A percentile compares a stretch with the other conserved stretches of the same genome.
These are phyloP conservation scores for Pluteus cervinus DNA, from an alignment of 768 basidiomycete genomes.

Conservation along the genomic window DNA sequence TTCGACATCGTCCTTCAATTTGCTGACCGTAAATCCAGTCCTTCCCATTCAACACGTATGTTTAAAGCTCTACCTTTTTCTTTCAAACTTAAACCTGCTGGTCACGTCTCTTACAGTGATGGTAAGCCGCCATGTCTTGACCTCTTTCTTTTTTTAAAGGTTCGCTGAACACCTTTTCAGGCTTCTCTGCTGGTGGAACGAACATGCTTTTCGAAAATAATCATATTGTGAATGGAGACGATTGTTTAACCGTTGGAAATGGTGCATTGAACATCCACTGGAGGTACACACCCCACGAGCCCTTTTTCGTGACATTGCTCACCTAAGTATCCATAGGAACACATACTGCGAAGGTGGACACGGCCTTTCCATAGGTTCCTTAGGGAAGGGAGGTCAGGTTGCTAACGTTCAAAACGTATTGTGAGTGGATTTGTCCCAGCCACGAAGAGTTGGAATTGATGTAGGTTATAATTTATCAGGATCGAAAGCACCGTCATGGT, in stretches of 20 bases:
- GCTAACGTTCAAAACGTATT: conserved; percentile 53
- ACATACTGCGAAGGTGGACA: conserved; percentile 53
- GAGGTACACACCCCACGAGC: conserved; percentile 18
- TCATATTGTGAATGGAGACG: conserved; percentile 52
- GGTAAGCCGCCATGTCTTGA: conserved; percentile 19
- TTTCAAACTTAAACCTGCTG: neutral
- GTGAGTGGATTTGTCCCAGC: conserved; percentile 22
- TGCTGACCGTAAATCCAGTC: conserved; percentile 23
- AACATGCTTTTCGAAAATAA: conserved; percentile 57
- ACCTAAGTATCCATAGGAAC: conserved; percentile 25
- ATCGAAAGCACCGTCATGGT: conserved; percentile 44
- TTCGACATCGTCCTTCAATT: neutral
- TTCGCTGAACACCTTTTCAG: conserved; percentile 11
- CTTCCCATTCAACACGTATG: conserved; percentile 60
- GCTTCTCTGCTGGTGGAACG: conserved; percentile 51
- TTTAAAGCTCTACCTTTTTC: neutral
- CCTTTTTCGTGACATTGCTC: neutral
- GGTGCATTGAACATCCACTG: conserved; percentile 52
- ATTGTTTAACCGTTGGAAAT: conserved; percentile 53
- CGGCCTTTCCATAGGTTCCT: conserved; percentile 53
- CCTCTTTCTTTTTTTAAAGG: neutral
- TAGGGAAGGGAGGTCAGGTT: conserved; percentile 37
- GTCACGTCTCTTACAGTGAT: conserved; percentile 21
- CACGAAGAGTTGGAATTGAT: neutral
- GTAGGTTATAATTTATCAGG: conserved; percentile 14